Percentiles rank a stretch among this genome's conserved stretches.
phyloP scores from a whole-genome alignment of 202 grass and related monocot genomes.

The Bolboschoenoplectus hybrid region DNA sequence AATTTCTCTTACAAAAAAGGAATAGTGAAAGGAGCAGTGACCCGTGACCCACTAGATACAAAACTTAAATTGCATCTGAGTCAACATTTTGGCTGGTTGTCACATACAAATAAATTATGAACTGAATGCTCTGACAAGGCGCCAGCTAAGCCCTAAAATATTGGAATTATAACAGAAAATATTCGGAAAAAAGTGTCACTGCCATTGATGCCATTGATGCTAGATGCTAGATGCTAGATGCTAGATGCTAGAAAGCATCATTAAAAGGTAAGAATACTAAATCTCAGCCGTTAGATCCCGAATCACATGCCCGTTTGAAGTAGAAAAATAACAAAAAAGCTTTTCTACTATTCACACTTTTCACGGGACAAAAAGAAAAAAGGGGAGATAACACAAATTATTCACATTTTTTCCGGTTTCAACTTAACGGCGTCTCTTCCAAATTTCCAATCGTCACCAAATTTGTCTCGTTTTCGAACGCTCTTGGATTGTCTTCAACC shows the following conservation, averaged over 20 bases:
- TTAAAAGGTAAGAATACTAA: background rate
- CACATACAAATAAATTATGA: background rate
- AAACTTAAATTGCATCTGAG: background rate
- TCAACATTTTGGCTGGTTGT: background rate
- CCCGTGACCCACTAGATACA: conserved; percentile 4
- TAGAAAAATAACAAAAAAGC: background rate
- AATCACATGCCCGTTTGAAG: background rate
- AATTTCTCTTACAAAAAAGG: too few species aligned
- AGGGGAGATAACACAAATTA: background rate
- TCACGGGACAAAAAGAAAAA: background rate
- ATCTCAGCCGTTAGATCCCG: background rate
- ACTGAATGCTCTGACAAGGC: background rate
- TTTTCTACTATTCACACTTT: background rate
- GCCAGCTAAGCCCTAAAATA: conserved; percentile 17
- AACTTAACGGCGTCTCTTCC: background rate
- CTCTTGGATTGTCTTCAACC: background rate
- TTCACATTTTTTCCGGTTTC: background rate
- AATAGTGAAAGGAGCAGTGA: too few species aligned
- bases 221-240: background rate
- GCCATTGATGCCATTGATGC: background rate
- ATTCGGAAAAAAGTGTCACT: background rate
- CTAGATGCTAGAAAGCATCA: background rate
- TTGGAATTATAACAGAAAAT: background rate
- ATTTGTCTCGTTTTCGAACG: background rate
- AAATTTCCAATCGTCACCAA: background rate